phyloP scores from a whole-genome alignment of 495 filamentous ascomycete species.

The Daldinia vernicosa region DNA sequence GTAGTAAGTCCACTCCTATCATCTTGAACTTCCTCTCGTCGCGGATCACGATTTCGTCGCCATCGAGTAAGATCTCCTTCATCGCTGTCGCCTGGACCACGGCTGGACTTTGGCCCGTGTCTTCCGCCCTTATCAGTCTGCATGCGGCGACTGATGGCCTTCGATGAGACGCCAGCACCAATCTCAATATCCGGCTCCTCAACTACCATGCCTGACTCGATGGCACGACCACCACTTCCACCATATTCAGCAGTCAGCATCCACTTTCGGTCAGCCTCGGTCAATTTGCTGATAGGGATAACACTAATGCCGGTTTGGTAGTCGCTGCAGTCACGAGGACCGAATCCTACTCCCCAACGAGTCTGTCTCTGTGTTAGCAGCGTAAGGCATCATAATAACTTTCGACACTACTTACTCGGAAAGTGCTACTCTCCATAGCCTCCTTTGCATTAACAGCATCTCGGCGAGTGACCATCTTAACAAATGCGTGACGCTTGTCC shows the following conservation, averaged over 20 bases:
- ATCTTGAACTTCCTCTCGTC: slow-evolving; percentile 53
- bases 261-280: slow-evolving; percentile 97
- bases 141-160: slow-evolving; percentile 88
- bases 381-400: background rate
- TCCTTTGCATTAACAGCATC: slow-evolving; percentile 86
- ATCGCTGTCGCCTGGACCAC: slow-evolving; percentile 64
- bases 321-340: slow-evolving; percentile 96
- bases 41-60: slow-evolving; percentile 58
- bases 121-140: slow-evolving; percentile 78
- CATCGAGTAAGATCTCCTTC: slow-evolving; percentile 56
- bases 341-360: slow-evolving; percentile 97
- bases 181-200: slow-evolving; percentile 99
- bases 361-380: slow-evolving; percentile 64
- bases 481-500: slow-evolving; percentile 97
- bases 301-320: slow-evolving; percentile 92
- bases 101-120: slow-evolving; percentile 75
- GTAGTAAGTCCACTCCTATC: slow-evolving; percentile 49
- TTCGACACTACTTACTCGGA: slow-evolving; percentile 69
- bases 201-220: slow-evolving; percentile 85
- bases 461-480: slow-evolving; percentile 92
- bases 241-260: slow-evolving; percentile 94
- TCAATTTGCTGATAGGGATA: slow-evolving; percentile 90
- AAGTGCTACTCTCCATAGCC: slow-evolving; percentile 89
- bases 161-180: slow-evolving; percentile 94
- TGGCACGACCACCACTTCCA: slow-evolving; percentile 83